phyloP scores from a whole-genome alignment of 345 rosid genomes.

The Dipteronia dyeriana region DNA sequence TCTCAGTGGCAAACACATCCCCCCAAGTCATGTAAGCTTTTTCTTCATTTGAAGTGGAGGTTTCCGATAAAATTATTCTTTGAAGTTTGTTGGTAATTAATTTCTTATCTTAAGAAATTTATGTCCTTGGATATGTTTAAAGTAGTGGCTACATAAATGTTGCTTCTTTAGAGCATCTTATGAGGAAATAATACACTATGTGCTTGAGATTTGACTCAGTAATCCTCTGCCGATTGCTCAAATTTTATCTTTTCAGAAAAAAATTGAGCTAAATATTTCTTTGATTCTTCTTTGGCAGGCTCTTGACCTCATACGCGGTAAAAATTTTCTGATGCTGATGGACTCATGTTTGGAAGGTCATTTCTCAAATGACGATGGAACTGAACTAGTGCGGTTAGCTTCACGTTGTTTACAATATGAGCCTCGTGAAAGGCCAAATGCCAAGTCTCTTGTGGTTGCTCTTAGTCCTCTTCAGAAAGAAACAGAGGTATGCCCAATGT shows the following conservation, averaged over 20 bases:
- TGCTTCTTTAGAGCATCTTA: not conserved
- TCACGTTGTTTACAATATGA: constrained; percentile 87
- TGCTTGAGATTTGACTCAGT: not conserved
- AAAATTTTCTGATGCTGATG: constrained; percentile 76
- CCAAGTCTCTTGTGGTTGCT: constrained; percentile 71
- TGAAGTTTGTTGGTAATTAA: not conserved
- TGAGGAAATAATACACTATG: not conserved
- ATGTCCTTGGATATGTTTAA: not conserved
- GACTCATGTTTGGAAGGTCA: constrained; percentile 82
- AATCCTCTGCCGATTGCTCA: not conserved
- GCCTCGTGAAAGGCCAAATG: constrained; percentile 89
- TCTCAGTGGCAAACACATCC: constrained; percentile 93
- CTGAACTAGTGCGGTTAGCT: constrained; percentile 79
- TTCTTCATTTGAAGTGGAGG: constrained; percentile 19
- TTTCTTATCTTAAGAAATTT: not conserved
- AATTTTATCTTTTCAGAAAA: not conserved
- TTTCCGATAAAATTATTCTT: not conserved
- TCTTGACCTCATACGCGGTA: constrained; percentile 80
- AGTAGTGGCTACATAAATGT: not conserved
- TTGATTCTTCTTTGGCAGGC: constrained; percentile 51
- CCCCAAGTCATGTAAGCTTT: constrained; percentile 80
- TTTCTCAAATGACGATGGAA: constrained; percentile 87
- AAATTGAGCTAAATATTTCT: constrained; percentile 4
- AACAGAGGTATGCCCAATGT: constrained; percentile 47
- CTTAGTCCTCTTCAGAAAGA: constrained; percentile 77